Evolutionary conservation across 345 rosid species (phyloP), one percentile per base, ranked within the genome.

Genomic region (Trapa incisa): DNA sequence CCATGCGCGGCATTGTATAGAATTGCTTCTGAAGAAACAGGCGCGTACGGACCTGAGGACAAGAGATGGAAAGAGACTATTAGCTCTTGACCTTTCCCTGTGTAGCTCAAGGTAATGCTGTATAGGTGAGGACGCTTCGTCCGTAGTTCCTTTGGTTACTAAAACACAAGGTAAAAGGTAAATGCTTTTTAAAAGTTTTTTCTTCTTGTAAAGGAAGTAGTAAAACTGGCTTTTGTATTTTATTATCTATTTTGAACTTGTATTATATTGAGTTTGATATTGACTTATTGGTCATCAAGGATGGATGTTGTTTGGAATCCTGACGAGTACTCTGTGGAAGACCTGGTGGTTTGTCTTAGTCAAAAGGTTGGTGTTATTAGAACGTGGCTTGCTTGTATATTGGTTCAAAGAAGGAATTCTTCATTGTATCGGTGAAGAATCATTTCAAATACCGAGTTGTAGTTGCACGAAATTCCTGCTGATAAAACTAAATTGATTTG

Each of bases 41-140:
- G 91, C 86, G 48, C 97, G 93, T 83, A 84, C 91, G 60, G 97
- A 83, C 58, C 37, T 77, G 60, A 80, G 75, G 80, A 86, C 80
- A 43, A 83, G 73, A 75, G 96, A 85, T 70, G 87, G 79, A 66
- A 85, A 82, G 36, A 72, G 75, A 67, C 74, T 83, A 85, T 77
- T 85, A 7, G 80, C 96, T 70, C 73, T 88, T 75, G 88, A 88
- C 79, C 73, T 91, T 66, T 77, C 87, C 17, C 80, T 91, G 72
- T 72, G 57, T 41, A 77, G 72, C 72, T 73, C 74, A 58, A 86
- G 91, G 97, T 87, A 74, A 38, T 37, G n/a, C 60, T 70, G 66
- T 41, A 54, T 58, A 58, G 37, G 42, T 52, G n/a, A 65, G 67
- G 70, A 53, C 52, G 54, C 58, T 69, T 70, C 75, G 67, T 67